Conservation (phyloP, 495 filamentous ascomycete species). For the Aspergillus sclerotiicarbonarius region DNA sequence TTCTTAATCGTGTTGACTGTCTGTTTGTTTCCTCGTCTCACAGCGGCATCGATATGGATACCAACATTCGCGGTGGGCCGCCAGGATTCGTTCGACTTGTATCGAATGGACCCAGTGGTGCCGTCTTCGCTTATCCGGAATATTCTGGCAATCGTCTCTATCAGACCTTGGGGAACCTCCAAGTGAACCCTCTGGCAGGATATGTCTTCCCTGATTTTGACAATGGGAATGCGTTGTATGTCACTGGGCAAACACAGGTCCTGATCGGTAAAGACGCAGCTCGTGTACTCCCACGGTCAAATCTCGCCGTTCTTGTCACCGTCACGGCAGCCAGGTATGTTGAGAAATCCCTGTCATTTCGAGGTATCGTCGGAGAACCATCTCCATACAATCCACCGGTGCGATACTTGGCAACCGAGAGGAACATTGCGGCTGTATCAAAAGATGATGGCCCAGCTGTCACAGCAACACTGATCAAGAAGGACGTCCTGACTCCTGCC, state of each 20-base stretch:
- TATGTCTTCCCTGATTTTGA: slow-evolving; percentile 69
- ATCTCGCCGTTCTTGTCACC: slow-evolving; percentile 66
- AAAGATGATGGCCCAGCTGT: slow-evolving; percentile 20
- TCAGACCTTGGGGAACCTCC: slow-evolving; percentile 75
- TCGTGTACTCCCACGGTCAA: slow-evolving; percentile 61
- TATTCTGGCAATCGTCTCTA: slow-evolving; percentile 81
- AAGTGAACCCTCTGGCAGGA: slow-evolving; percentile 61
- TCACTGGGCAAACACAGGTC: slow-evolving; percentile 64
- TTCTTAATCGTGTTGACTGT: slow-evolving; percentile 66
- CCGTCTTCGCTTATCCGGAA: slow-evolving; percentile 69
- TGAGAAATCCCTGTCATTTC: slow-evolving; percentile 60
- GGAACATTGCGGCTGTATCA: slow-evolving; percentile 21
- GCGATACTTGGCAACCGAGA: slow-evolving; percentile 53
- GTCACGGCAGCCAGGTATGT: slow-evolving; percentile 62
- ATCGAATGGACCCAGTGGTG: slow-evolving; percentile 45
- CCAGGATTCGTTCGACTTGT: slow-evolving; percentile 67
- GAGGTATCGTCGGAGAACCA: slow-evolving; percentile 53
- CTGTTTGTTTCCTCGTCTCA: slow-evolving; percentile 73
- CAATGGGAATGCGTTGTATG: slow-evolving; percentile 66
- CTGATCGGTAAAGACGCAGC: slow-evolving; percentile 60
- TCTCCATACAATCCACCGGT: slow-evolving; percentile 73
- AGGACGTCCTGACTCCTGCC: slow-evolving; percentile 58
- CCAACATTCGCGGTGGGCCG: slow-evolving; percentile 77
- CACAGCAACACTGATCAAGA: slow-evolving; percentile 52
- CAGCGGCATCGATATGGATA: slow-evolving; percentile 69